phyloP scores from a whole-genome alignment of 2,329 filamentous ascomycete genomes.

The Elsinoe ampelina region DNA sequence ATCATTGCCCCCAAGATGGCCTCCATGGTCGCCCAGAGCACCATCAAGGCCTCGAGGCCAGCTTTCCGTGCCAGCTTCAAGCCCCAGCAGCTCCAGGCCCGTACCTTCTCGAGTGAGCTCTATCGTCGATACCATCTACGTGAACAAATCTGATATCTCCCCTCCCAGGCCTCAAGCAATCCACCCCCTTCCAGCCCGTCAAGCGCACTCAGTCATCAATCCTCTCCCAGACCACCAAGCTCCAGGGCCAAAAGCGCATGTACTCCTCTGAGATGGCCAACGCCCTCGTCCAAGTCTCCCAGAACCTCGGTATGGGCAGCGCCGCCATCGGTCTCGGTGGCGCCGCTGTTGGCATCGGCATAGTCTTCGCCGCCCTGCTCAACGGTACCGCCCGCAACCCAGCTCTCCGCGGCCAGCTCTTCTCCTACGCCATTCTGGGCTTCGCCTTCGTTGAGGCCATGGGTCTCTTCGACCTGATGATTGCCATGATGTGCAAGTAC shows the following conservation, averaged over 20 bases:
- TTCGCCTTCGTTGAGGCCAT: conserved; percentile 93
- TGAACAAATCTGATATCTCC: conserved; percentile 15
- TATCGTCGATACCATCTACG: conserved; percentile 8
- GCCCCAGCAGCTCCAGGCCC: conserved; percentile 51
- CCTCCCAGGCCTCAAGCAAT: conserved; percentile 23
- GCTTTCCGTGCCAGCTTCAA: conserved; percentile 52
- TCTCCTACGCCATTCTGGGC: conserved; percentile 91
- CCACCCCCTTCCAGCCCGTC: conserved; percentile 60
- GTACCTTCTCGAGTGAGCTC: conserved; percentile 63
- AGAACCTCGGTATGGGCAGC: conserved; percentile 82
- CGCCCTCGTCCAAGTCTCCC: conserved; percentile 81
- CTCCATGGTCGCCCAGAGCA: conserved; percentile 55
- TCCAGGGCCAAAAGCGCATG: conserved; percentile 51
- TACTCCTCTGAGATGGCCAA: conserved; percentile 85
- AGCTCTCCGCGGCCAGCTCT: conserved; percentile 87
- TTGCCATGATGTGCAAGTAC: conserved; percentile 81
- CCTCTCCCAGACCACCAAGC: conserved; percentile 41
- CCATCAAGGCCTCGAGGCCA: conserved; percentile 69
- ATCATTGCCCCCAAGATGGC: conserved; percentile 70
- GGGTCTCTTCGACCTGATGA: conserved; percentile 81
- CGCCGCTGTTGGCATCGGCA: conserved; percentile 88
- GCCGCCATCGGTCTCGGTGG: conserved; percentile 73
- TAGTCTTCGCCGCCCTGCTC: conserved; percentile 85
- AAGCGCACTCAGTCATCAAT: conserved; percentile 60
- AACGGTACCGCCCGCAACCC: conserved; percentile 90